phyloP scores from a whole-genome alignment of 768 basidiomycete species.

The Mycena maculata region DNA sequence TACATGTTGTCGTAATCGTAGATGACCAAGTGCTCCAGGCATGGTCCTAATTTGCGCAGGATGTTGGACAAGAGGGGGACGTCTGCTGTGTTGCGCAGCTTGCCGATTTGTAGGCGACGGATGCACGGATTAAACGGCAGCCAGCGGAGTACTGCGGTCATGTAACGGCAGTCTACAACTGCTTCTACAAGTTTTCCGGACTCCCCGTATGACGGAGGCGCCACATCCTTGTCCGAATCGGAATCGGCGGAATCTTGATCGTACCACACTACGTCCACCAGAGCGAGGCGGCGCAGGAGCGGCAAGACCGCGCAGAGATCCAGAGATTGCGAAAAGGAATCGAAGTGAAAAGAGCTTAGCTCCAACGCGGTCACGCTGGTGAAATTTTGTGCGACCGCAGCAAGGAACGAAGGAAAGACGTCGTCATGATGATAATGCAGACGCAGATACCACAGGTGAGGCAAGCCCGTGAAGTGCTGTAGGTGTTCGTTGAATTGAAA shows the following conservation, averaged over 20 bases:
- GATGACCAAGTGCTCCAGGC: neutral
- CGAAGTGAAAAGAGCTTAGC: conserved; percentile 1
- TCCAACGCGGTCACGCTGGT: conserved; percentile 6
- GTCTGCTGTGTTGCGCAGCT: neutral
- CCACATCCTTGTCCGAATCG: neutral
- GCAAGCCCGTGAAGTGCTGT: neutral
- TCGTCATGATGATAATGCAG: conserved; percentile 3
- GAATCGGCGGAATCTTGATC: neutral
- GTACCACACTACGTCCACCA: neutral
- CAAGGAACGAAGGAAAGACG: neutral
- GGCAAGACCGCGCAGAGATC: neutral
- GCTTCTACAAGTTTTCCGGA: neutral
- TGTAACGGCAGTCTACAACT: neutral
- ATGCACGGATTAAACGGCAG: neutral
- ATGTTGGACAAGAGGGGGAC: neutral
- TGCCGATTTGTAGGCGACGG: conserved; percentile 14
- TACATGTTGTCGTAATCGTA: neutral
- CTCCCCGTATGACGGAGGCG: neutral
- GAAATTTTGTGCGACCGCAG: conserved; percentile 5
- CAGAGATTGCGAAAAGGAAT: conserved; percentile 5
- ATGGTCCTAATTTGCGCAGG: neutral
- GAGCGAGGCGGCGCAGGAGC: conserved; percentile 7
- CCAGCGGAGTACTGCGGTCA: neutral
- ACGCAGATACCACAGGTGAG: conserved; percentile 4
- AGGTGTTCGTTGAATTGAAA: conserved; percentile 23